phyloP scores from a whole-genome alignment of 208 protist species.

The Trypanosoma brucei region DNA sequence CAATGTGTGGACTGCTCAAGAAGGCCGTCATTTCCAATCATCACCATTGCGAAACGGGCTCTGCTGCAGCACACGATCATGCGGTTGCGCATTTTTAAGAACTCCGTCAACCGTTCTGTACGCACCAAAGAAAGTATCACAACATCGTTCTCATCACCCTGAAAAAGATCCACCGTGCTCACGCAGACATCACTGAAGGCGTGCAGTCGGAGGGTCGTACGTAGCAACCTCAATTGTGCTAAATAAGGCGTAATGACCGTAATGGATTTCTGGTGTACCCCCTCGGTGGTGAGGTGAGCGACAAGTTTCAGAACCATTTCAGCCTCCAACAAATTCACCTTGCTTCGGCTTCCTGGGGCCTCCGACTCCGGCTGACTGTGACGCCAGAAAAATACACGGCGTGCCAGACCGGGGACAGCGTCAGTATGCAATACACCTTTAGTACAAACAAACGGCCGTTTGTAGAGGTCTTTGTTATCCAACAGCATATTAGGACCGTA shows the following conservation, averaged over 20 bases:
- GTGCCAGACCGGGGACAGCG: slow-evolving; percentile 59
- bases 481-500: slow-evolving; percentile 63
- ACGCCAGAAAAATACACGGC: slow-evolving; percentile 86
- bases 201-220: slow-evolving; percentile 60
- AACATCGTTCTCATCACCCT: slow-evolving; percentile 94
- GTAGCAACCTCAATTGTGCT: slow-evolving; percentile 85
- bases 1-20: slow-evolving; percentile 76
- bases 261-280: slow-evolving; percentile 86
- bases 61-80: slow-evolving; percentile 93
- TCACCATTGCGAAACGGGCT: slow-evolving; percentile 87
- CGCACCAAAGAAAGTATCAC: slow-evolving; percentile 93
- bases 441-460: slow-evolving; percentile 47
- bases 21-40: slow-evolving; percentile 79
- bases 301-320: slow-evolving; percentile 75
- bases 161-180: slow-evolving; percentile 93
- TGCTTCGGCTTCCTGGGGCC: slow-evolving; percentile 71
- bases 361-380: slow-evolving; percentile 82
- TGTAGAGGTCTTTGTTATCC: slow-evolving; percentile 50
- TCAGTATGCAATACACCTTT: slow-evolving; percentile 28
- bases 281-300: slow-evolving; percentile 66
- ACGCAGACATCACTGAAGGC: slow-evolving; percentile 73
- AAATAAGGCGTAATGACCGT: slow-evolving; percentile 94
- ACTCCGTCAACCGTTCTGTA: slow-evolving; percentile 92
- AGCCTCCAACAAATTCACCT: slow-evolving; percentile 83
- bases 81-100: slow-evolving; percentile 90